Evolutionary conservation across 768 basidiomycete genomes (phyloP).

Genomic region (Kwoniella heveanensis): DNA sequence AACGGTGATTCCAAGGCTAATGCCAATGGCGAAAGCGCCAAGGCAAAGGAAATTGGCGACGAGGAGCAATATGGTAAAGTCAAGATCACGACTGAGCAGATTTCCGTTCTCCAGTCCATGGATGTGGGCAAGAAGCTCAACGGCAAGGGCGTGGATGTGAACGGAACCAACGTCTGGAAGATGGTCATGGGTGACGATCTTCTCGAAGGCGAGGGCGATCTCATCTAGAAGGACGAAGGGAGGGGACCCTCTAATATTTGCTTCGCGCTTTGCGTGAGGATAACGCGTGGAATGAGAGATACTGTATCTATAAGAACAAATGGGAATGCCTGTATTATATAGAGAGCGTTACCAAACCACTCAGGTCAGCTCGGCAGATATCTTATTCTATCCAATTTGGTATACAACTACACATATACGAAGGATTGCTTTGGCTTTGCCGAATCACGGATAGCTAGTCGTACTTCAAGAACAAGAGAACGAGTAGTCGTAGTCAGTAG

Average conservation of each 20-base stretch:
- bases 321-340: background rate
- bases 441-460: too few species aligned
- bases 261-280: too few species aligned
- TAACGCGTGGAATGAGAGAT: too few species aligned
- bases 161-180: slow-evolving; percentile 49
- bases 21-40: slow-evolving; percentile 1
- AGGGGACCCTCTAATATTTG: too few species aligned
- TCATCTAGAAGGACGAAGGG: slow-evolving; percentile 19
- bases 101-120: slow-evolving; percentile 36
- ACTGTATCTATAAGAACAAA: background rate
- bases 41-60: slow-evolving; percentile 12
- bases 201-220: slow-evolving; percentile 44
- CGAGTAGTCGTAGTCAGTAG: too few species aligned
- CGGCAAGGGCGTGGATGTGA: slow-evolving; percentile 20
- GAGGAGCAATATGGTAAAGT: slow-evolving; percentile 4
- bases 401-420: too few species aligned
- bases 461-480: too few species aligned
- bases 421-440: too few species aligned
- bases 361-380: too few species aligned
- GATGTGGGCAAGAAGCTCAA: slow-evolving; percentile 28
- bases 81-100: slow-evolving; percentile 13
- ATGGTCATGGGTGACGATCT: slow-evolving; percentile 54
- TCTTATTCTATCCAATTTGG: too few species aligned
- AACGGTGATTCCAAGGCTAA: background rate
- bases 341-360: too few species aligned